Base-by-base conservation (phyloP, 345 rosid genomes). In the Bretschneidera sinensis region DNA sequence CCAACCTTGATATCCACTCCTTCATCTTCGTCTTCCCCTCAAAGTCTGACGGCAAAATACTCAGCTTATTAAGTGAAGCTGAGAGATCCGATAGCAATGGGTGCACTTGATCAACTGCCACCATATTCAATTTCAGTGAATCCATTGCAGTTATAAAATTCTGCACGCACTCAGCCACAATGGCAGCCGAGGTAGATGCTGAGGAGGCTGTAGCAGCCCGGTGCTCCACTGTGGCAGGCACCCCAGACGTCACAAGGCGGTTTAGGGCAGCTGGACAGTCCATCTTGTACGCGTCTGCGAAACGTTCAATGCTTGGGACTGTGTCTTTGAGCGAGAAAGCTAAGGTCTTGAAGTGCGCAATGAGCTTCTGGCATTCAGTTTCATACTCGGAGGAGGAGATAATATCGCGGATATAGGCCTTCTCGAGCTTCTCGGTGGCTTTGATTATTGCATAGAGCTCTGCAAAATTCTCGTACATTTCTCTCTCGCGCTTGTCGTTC, bases 401-500 rank as follows among this genome's bases (percentile, higher is more conserved):
- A 6, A 91, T 71, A 64, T 91, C 99, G 14, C 96, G 95, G 45
- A 94, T 72, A 33, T 94, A 94, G 0, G 92, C 95, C 67, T 91
- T 91, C 60, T 91, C 99, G 23, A 94, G 92, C 88, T 94, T 94
- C 85, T 94, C 96, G 0, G 96, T 91, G 54, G 96, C 96, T 66
- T 89, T 89, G 66, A 94, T 86, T 54, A 94, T 94, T 18, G 99
- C 99, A 39, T 79, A 94, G 9, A 94, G 88, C 89, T 91, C 97
- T 0, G 96, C 92, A 65, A 94, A 94, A 58, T 91, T 94, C 69
- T 91, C 99, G 25, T 86, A 88, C 97, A 91, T 88, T 64, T 91
- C 99, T 74, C 99, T 79, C 72, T 91, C 96, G 0, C 95, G 95
- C 91, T 94, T 91, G 81, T 91, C 96, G 53, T 83, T 79, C 95